Evolutionary conservation across 1,284 basidiomycete genomes (phyloP), one percentile per base, ranked within the genome.

Genomic region (Gomphus sp.): DNA sequence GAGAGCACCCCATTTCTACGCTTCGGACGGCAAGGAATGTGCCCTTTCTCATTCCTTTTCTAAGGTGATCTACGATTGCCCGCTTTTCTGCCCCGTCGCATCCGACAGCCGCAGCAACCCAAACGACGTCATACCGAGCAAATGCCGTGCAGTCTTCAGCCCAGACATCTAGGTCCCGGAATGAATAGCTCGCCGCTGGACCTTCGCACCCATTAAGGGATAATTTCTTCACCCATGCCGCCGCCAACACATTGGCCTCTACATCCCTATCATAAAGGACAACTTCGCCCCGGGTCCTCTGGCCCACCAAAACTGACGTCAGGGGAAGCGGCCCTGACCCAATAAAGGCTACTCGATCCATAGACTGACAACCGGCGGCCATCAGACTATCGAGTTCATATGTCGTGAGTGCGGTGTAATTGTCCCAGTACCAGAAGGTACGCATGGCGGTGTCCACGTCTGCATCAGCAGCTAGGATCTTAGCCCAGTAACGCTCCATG

Each of bases 401-500:
- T 18, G 16, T 34, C 5, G 56, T 57, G 12, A 57, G 48, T 9
- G 48, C 28, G 16, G 56, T 28, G 25, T 57, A 57, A 47, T 57
- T 57, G 33, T 50, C 56, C 56, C 56, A 57, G 48, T 57, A 57
- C 56, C 56, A 57, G 18, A 57, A 57, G n/a, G 47, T 34, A 16
- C 48, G 56, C 56, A 57, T 57, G 31, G 43, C 47, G n/a, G 8
- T 37, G n/a, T 37, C 5, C 6, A 57, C 34, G 34, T 51, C 34
- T 22, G 45, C 31, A 14, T 48, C 47, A 7, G 45, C 18, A 33
- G 44, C 56, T 8, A 57, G 33, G 8, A 51, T 51, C 31, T 50
- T 37, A 7, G 56, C 56, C 56, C 56, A 57, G 31, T 57, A 39
- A 4, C 56, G 56, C 37, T 57, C 56, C 56, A 57, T 57, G 36